Base-by-base conservation (phyloP, 805 yeast genomes). In the Wickerhamomyces bovis region DNA sequence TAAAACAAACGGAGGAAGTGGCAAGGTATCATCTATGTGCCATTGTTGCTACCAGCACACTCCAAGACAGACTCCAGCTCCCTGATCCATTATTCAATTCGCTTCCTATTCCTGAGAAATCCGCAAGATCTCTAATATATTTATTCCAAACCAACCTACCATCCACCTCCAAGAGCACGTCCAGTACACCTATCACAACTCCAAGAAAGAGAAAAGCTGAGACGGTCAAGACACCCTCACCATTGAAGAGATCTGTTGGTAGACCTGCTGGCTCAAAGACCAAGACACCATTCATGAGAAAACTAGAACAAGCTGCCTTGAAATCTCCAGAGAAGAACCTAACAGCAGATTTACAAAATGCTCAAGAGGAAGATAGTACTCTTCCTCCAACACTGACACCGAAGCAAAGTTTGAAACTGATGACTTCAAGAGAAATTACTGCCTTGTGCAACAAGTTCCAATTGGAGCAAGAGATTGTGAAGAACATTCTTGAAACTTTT, bases 11-110 rank as follows among this genome's bases (percentile, higher is more conserved):
- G 36, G 77, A 79, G 44, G 90, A 85, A 52, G 67, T 76, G 2
- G 89, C 88, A 2, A 67, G 92, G 45, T 73, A 73, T 46, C 90
- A 85, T 59, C 60, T 85, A 12, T 81, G 89, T 60, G 85, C 89
- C 6, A 77, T 67, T 51, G 59, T 83, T 21, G 83, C 86, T 0
- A 75, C 76, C 13, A 80, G 79, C 47, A 70, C 71, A 50, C 71
- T 76, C 39, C 65, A 66, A 12, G 64, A 67, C 11, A 64, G 64
- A 31, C 65, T 76, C 39, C 62, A 70, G 3, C 66, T 80, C 9
- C 76, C 83, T 1, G 66, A 67, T 3, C 85, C 84, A 7, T 66
- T 66, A 30, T 44, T 68, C 33, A 73, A 71, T 41, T 73, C 71
- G 50, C 74, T 85, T 2, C 92, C 94, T 0, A 62, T 82, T 3